Evolutionary conservation across 1,139 yeast species (phyloP), one percentile per base, ranked within the genome.

Genomic region (Yamadazyma membranifaciens): DNA sequence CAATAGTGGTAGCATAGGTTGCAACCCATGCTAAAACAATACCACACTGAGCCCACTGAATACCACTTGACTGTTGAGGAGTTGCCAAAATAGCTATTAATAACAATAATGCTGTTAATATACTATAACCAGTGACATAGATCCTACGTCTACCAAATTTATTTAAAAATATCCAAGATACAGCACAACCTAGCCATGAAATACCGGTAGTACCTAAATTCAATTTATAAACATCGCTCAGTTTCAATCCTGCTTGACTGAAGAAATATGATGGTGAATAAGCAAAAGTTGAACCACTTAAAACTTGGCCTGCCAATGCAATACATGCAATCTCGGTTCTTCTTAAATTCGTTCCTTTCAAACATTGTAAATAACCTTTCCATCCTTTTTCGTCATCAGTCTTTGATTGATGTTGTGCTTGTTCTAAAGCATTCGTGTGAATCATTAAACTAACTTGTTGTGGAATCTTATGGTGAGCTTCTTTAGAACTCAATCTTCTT

Each of bases 41-140:
- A 13, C 45, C 60, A 15, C 58, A 50, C 41, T 57, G 62, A 6
- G 51, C 59, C 62, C 62, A 58, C 42, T 51, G 47, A 6, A 56
- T 45, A 1, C 49, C 46, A 13, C 46, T 38, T 9, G 45, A 36
- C 40, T 51, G 58, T 6, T 48, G 47, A n/a, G 60, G 58, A 16
- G 49, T 43, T 37, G 75, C 75, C 45, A 72, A 62, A 22, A 69
- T 65, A 38, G 70, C 73, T 38, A 41, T 50, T 73, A 66, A 60
- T 16, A 67, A 79, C 72, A 77, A 73, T 28, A 57, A 55, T 4
- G 59, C 48, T 6, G 45, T 35, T 11, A 59, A 45, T 25, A 44
- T 39, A 6, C 42, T 28, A 4, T 49, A 39, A 32, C 70, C 69
- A 9, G 51, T 45, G 14, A 49, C 46, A 32, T 54, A 55, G 36